Evolutionary conservation across 805 yeast species (phyloP), one percentile per base, ranked within the genome.

Genomic region (Pichia eremophila): DNA sequence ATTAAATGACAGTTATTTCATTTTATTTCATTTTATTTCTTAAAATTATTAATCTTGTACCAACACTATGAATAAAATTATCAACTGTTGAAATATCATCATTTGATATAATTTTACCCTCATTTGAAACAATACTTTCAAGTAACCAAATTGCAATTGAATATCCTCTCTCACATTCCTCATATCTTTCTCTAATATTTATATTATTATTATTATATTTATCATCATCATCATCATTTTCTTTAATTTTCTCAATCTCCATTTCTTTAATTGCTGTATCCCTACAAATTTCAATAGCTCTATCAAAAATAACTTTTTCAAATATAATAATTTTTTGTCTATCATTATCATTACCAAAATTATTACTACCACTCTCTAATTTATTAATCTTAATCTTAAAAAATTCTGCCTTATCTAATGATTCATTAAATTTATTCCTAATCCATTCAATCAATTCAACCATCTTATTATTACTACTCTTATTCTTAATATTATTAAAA

Each of bases 81-180:
- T 83, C 87, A 44, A 91, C 87, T 64, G 85, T 83, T 40, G 72
- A 76, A 45, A 69, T 69, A 63, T 91, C 98, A 44, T 82, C 87
- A 25, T 3, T 15, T 2, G 17, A 12, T 1, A 34, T 14, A 34
- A 34, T 34, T 14, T 34, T 18, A 8, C 17, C 17, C 4, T 34
- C 36, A 10, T 3, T 14, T 12, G n/a, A 11, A 15, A 40, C 28
- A 2, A 10, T 12, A 29, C 32, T 31, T 11, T 18, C 95, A 58
- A 91, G 70, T 96, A 91, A 88, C 97, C 97, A 91, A 45, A 91
- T 78, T 0, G 96, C 82, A 0, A 96, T 87, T 5, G 95, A 86
- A 62, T 91, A 91, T 9, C 91, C 85, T 49, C 85, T 66, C 64
- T 90, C 96, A 65, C 97, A 90, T 8, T 84, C 85, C 18, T 71